Base-by-base conservation (phyloP, 202 grass and related monocot genomes). In the Hordeum pubiflorum region DNA sequence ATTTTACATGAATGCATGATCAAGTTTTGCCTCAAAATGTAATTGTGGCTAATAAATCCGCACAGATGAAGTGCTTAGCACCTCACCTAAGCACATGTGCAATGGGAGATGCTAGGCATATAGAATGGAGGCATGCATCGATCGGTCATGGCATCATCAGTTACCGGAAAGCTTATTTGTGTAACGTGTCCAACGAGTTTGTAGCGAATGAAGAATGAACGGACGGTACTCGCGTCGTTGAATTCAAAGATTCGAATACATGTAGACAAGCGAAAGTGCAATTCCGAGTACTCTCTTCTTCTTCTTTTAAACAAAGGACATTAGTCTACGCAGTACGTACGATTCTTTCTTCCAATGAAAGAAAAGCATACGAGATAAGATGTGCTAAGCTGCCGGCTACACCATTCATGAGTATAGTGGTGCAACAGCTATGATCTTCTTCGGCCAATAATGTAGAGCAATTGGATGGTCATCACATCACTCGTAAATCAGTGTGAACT, bases 331-430 rank as follows among this genome's bases (percentile, higher is more conserved):
- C 6, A 69, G 36, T 22, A 23, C 58, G 70, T 72, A 72, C 37
- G 77, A 83, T 88, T 71, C 76, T 84, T 81, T 43, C 86, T 84
- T 77, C 58, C 82, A 8, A 7, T 50, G 72, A 32, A 89, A 82
- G 82, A 72, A 86, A 82, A 82, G 72, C 18, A 74, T 78, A 59
- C 11, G 26, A 63, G 63, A 62, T 74, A 39, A 67, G 63, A 78
- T 23, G 52, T 32, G n/a, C 29, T 24, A 10, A 10, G 26, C 26
- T 59, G 63, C n/a, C 22, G 18, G 26, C 13, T 60, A 50, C 50
- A 69, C 26, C 13, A 84, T 26, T 84, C 37, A 26, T 17, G 46
- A 50, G 21, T 26, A 10, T 33, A 22, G 52, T 59, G 55, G 52
- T 34, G 55, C 11, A 17, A 37, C 18, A 72, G 75, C 43, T 40